A percentile compares a stretch with the other conserved stretches of the same genome.
Conservation (phyloP, 768 basidiomycete species). For the Leccinum olivaceopallidum region DNA sequence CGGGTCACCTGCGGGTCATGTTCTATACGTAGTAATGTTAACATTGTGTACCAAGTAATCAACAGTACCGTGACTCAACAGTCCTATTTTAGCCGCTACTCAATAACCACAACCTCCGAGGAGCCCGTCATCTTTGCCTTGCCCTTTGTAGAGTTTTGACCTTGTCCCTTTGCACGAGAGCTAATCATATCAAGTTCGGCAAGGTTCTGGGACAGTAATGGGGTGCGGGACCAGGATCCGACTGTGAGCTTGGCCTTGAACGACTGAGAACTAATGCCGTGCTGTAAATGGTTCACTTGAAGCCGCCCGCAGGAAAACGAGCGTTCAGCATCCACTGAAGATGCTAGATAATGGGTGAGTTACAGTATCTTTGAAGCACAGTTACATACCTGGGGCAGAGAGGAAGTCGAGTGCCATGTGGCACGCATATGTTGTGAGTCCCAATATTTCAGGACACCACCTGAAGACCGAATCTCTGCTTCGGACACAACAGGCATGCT, state of each 20-base stretch:
- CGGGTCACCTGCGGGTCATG: background rate
- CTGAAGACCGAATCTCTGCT: background rate
- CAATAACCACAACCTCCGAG: too few relatives aligned
- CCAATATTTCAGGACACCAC: background rate
- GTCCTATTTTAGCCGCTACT: too few relatives aligned
- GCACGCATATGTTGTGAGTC: background rate
- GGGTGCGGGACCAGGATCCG: constrained; percentile 1
- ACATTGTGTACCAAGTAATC: too few relatives aligned
- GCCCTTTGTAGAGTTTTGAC: background rate
- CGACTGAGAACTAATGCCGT: background rate
- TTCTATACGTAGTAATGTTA: background rate
- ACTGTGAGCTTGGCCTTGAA: background rate
- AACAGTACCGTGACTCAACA: too few relatives aligned
- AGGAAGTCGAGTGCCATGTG: background rate
- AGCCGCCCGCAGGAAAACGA: background rate
- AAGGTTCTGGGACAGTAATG: background rate
- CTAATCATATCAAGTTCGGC: background rate
- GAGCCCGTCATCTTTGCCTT: background rate
- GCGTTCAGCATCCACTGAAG: background rate
- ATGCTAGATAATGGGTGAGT: background rate
- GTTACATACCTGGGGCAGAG: background rate
- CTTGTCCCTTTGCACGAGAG: background rate
- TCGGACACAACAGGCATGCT: background rate
- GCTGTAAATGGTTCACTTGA: constrained; percentile 4
- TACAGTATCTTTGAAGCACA: background rate